Evolutionary conservation across 345 rosid genomes (phyloP).

Genomic region (Anacardium occidentale): DNA sequence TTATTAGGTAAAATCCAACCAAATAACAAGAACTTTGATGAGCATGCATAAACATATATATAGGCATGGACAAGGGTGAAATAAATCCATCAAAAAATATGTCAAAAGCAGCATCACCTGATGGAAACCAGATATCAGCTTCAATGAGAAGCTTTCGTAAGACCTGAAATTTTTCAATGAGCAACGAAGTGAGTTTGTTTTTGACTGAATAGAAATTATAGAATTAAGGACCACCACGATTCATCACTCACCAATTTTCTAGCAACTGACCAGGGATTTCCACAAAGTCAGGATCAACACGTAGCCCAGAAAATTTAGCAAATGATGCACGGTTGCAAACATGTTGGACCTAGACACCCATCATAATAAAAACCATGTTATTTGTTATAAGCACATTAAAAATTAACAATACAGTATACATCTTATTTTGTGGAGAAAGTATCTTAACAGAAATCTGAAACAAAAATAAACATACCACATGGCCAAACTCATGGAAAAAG

Average conservation of each 20-base stretch:
- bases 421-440: not conserved
- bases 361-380: slow-evolving; percentile 12
- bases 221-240: slow-evolving; percentile 13
- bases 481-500: slow-evolving; percentile 93
- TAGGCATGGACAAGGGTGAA: not conserved
- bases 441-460: slow-evolving; percentile 13
- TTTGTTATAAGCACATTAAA: not conserved
- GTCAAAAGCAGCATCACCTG: slow-evolving; percentile 52
- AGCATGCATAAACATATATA: not conserved
- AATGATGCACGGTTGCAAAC: slow-evolving; percentile 87
- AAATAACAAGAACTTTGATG: not conserved
- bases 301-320: slow-evolving; percentile 83
- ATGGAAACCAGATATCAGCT: slow-evolving; percentile 91
- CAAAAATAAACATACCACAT: slow-evolving; percentile 68
- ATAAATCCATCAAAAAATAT: not conserved
- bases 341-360: slow-evolving; percentile 70
- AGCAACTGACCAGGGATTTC: slow-evolving; percentile 84
- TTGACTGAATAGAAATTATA: not conserved
- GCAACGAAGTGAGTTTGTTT: slow-evolving; percentile 8
- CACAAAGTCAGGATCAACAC: slow-evolving; percentile 84
- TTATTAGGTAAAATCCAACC: not conserved
- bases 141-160: slow-evolving; percentile 78
- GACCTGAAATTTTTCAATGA: slow-evolving; percentile 58
- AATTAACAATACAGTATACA: too few species aligned
- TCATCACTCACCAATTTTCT: slow-evolving; percentile 65